phyloP scores from a whole-genome alignment of 257 asterid species.

The Eustoma russellianum region DNA sequence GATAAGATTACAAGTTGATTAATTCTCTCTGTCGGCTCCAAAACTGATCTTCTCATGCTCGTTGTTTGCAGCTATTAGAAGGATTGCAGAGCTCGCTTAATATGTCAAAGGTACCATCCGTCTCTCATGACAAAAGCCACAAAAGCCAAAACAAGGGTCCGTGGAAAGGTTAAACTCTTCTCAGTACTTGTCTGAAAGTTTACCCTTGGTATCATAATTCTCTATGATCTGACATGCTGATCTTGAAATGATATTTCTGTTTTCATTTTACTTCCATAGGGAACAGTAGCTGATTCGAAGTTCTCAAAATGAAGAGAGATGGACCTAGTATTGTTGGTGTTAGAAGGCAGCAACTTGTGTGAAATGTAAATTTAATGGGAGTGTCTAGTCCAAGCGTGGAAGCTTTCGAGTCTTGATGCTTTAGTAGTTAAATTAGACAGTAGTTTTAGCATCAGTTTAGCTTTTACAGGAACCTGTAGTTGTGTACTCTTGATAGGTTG shows the following conservation, averaged over 20 bases:
- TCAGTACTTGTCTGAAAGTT: background rate
- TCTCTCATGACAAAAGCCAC: conserved; percentile 61
- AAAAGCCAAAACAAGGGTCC: conserved; percentile 44
- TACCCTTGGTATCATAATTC: too few species aligned
- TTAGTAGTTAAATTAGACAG: conserved; percentile 44
- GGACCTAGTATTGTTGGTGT: too few species aligned
- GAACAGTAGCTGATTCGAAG: too few species aligned
- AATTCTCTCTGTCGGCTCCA: too few species aligned
- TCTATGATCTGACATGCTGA: too few species aligned
- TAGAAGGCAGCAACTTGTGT: conserved; percentile 10
- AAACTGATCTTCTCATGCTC: conserved; percentile 2
- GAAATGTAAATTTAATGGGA: conserved; percentile 27
- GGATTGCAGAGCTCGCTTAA: conserved; percentile 81
- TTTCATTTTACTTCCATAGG: too few species aligned
- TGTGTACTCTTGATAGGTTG: conserved; percentile 14
- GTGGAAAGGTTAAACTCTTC: conserved; percentile 32
- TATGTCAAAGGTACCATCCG: conserved; percentile 53
- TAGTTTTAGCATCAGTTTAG: conserved; percentile 55
- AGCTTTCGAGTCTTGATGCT: conserved; percentile 26
- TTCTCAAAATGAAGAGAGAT: too few species aligned
- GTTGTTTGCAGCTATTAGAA: conserved; percentile 66
- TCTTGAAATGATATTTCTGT: too few species aligned
- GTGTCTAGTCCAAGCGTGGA: conserved; percentile 24
- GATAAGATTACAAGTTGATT: too few species aligned
- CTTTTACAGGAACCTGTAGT: conserved; percentile 26